These are phyloP conservation scores for Tetramitus jugosus DNA, from an alignment of 208 protist species.

Conservation along the genomic window DNA sequence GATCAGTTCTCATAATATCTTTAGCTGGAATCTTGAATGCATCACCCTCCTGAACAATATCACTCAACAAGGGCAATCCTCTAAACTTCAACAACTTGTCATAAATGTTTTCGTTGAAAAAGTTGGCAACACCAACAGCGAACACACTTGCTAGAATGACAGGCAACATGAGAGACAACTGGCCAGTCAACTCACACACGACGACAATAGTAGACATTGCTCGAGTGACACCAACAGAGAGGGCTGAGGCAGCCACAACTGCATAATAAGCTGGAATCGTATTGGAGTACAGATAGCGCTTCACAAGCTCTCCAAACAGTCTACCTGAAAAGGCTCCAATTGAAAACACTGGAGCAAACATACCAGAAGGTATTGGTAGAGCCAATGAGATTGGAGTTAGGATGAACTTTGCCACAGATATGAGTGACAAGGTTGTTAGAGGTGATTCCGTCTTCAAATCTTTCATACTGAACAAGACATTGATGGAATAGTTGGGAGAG, in stretches of 20 bases:
- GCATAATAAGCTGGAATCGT: not conserved
- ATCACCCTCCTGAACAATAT: not conserved
- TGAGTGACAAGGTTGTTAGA: constrained; percentile 6
- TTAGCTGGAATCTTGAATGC: not conserved
- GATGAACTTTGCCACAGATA: not conserved
- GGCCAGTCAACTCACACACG: constrained; percentile 5
- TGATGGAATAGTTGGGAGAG: not conserved
- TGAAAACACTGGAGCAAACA: constrained; percentile 1
- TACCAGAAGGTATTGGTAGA: not conserved
- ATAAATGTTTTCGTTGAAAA: not conserved
- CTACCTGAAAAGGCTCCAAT: not conserved
- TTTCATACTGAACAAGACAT: not conserved
- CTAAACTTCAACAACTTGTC: constrained; percentile 2
- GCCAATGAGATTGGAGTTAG: not conserved
- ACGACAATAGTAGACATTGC: not conserved
- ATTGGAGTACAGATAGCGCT: not conserved
- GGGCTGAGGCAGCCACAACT: not conserved
- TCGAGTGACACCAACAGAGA: not conserved
- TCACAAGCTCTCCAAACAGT: constrained; percentile 3
- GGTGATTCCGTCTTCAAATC: not conserved
- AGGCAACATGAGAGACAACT: not conserved
- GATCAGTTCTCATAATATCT: constrained; percentile 18
- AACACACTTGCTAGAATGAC: not conserved
- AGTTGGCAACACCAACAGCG: not conserved
- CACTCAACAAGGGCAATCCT: not conserved